Percentiles rank a stretch among this genome's conserved stretches.
These are phyloP conservation scores for Ogataea dorogensis DNA, from an alignment of 805 yeast genomes.

Conservation along the genomic window DNA sequence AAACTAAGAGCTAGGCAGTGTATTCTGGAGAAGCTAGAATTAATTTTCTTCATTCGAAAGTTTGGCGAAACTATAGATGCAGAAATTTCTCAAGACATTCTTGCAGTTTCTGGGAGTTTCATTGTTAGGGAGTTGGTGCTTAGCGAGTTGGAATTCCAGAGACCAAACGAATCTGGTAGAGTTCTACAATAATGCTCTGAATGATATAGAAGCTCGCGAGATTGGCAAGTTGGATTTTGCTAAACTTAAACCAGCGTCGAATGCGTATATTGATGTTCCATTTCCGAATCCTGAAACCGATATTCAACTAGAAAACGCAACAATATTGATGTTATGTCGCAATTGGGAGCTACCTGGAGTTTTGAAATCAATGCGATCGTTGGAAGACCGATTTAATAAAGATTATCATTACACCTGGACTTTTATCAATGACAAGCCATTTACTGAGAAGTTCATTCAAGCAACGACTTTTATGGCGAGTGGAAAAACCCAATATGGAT, in stretches of 20 bases:
- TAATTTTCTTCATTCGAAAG: not conserved
- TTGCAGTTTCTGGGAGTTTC: not conserved
- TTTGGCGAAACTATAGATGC: too few relatives aligned
- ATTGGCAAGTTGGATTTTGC: slow-evolving; percentile 14
- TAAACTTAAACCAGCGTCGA: slow-evolving; percentile 37
- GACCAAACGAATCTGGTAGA: slow-evolving; percentile 9
- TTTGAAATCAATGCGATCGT: slow-evolving; percentile 66
- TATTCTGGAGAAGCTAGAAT: not conserved
- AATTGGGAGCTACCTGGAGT: slow-evolving; percentile 79
- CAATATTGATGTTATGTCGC: slow-evolving; percentile 82
- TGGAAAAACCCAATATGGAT: slow-evolving; percentile 66
- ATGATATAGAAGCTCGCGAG: slow-evolving; percentile 3
- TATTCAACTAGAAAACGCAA: slow-evolving; percentile 68
- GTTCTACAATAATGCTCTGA: slow-evolving; percentile 16
- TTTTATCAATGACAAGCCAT: slow-evolving; percentile 72
- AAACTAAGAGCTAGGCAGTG: slow-evolving; percentile 8
- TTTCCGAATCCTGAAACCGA: slow-evolving; percentile 22
- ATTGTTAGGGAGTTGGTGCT: not conserved
- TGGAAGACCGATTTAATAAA: slow-evolving; percentile 72
- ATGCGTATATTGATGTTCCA: slow-evolving; percentile 36
- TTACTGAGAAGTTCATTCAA: slow-evolving; percentile 58
- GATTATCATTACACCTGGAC: slow-evolving; percentile 75
- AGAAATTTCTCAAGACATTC: too few relatives aligned
- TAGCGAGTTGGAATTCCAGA: not conserved
- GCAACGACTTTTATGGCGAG: slow-evolving; percentile 61